Conservation (phyloP, 108 stramenopile species). For the Schizochytrium sp. region DNA sequence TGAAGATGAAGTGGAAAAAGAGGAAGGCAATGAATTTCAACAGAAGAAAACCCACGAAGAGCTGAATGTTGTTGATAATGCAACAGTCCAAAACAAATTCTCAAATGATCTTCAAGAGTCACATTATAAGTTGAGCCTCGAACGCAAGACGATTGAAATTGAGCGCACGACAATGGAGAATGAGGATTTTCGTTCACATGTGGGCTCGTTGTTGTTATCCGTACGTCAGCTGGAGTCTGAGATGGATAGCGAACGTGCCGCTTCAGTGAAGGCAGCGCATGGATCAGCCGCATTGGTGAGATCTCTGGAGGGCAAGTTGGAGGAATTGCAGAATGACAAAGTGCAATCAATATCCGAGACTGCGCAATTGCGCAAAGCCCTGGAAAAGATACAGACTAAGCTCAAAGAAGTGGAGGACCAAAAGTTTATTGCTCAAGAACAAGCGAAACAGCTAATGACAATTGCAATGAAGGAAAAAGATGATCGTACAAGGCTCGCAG, state of each 20-base stretch:
- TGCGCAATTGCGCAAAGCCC: not conserved
- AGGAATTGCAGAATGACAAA: not conserved
- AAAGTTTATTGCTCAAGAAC: not conserved
- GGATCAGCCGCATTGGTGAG: not conserved
- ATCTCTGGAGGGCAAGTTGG: not conserved
- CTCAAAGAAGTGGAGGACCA: not conserved
- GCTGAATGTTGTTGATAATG: no score
- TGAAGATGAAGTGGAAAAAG: no score
- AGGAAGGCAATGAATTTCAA: no score
- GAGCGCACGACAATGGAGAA: not conserved
- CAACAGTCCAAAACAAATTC: no score
- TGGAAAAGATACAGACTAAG: not conserved
- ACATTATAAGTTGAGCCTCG: not conserved
- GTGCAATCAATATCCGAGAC: not conserved
- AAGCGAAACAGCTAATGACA: not conserved
- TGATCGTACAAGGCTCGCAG: not conserved
- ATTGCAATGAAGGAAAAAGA: not conserved
- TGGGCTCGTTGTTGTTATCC: not conserved
- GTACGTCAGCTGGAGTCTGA: not conserved
- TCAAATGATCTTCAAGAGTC: not conserved
- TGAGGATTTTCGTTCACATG: not conserved
- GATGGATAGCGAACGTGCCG: not conserved
- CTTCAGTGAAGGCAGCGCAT: not conserved
- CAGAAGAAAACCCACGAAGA: no score
- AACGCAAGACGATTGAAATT: not conserved